A percentile compares a stretch with the other conserved stretches of the same genome.
These are phyloP conservation scores for Pleodorina starrii DNA, from an alignment of 139 green algal genomes.

Conservation along the genomic window DNA sequence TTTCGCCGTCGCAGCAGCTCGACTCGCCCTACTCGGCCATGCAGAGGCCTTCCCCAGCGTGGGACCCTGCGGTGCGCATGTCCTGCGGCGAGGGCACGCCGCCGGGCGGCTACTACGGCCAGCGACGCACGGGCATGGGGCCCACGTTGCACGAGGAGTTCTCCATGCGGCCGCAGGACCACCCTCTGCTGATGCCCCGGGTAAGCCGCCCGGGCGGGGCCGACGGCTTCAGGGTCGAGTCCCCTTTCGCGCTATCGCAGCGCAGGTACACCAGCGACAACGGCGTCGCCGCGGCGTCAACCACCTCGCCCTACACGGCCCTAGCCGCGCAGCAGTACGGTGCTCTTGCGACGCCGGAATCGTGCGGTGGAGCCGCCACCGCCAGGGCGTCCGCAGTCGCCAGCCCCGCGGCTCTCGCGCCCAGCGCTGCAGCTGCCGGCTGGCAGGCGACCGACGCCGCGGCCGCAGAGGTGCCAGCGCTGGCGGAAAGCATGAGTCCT, in stretches of 20 bases:
- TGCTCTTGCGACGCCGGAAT: neutral
- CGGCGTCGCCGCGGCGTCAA: neutral
- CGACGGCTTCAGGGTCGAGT: neutral
- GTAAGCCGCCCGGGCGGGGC: neutral
- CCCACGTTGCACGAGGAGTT: too few relatives aligned
- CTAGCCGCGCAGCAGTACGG: neutral
- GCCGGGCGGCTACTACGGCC: too few relatives aligned
- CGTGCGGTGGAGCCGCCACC: neutral
- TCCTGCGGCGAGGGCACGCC: neutral
- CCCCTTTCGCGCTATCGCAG: neutral
- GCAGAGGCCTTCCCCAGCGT: neutral
- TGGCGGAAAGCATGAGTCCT: neutral
- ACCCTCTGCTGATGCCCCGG: neutral
- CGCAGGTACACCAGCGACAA: constrained; percentile 3
- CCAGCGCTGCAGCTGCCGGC: neutral
- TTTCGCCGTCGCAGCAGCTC: neutral
- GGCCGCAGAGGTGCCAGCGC: neutral
- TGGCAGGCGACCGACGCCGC: neutral
- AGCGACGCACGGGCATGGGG: too few relatives aligned
- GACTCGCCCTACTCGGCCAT: neutral
- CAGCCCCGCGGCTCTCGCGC: neutral
- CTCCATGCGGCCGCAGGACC: too few relatives aligned
- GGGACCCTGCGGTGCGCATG: neutral
- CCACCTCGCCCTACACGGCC: neutral
- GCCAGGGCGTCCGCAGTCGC: neutral